A percentile compares a stretch with the other conserved stretches of the same genome.
phyloP scores from a whole-genome alignment of 257 asterid species.

The Solanum neorickii region DNA sequence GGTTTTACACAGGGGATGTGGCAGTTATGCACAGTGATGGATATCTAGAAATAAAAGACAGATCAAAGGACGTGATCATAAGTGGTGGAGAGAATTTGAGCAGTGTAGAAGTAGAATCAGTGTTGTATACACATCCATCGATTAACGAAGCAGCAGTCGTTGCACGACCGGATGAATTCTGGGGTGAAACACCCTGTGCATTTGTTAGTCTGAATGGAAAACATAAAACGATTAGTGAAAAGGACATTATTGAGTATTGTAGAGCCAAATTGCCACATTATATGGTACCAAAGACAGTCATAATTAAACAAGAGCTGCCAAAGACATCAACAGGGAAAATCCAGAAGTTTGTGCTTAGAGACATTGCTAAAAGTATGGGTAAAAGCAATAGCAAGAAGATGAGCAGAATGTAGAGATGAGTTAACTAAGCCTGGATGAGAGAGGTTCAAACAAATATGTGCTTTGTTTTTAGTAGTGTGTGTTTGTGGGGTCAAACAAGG shows the following conservation, averaged over 20 bases:
- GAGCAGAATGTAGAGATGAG: constrained; percentile 21
- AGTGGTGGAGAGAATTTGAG: constrained; percentile 81
- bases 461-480: no score
- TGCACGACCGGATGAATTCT: constrained; percentile 64
- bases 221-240: constrained; percentile 27
- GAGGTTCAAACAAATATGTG: neutral
- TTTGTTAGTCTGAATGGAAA: constrained; percentile 48
- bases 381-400: neutral
- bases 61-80: constrained; percentile 76
- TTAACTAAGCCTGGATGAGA: neutral
- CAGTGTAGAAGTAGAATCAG: constrained; percentile 80
- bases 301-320: constrained; percentile 50
- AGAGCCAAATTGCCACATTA: constrained; percentile 39
- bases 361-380: constrained; percentile 40
- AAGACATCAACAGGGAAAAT: constrained; percentile 78
- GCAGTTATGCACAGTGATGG: constrained; percentile 80
- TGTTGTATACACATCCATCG: constrained; percentile 54
- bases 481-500: neutral
- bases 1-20: constrained; percentile 80
- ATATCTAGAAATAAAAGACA: constrained; percentile 57
- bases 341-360: constrained; percentile 58
- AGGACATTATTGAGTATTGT: constrained; percentile 42
- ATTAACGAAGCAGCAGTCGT: constrained; percentile 84
- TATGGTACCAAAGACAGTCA: constrained; percentile 70
- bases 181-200: constrained; percentile 89